Evolutionary conservation across 148 eudicot species (phyloP), one percentile per base, ranked within the genome.

Genomic region (Camellia granthamiana): DNA sequence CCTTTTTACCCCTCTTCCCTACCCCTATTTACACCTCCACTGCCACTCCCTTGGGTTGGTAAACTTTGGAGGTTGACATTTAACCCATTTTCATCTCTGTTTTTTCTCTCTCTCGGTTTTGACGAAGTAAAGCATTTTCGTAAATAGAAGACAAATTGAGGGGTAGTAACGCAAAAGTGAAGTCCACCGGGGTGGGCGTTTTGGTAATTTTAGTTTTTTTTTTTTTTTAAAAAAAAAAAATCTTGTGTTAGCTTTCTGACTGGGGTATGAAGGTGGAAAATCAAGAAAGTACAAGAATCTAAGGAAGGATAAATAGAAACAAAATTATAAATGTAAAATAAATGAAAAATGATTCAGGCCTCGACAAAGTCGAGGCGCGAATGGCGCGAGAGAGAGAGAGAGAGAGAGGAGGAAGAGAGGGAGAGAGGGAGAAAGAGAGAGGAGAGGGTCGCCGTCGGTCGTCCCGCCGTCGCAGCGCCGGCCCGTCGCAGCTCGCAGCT

Each of bases 211-310:
- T 16, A 8, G 6, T 16, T 8, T 15, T 11, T 15, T 18, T 5
- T 67, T 11, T 9, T 2, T 51, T 1, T 30, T 30, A 30, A 30
- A 30, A 1, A 30, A 1, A 30, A 30, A 7, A 67, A 13, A 67
- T 67, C 46, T 67, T 67, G 15, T 11, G 52, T 5, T 62, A 51
- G 58, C 43, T 69, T 76, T 62, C 23, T 44, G 69, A 52, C 69
- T 61, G n/a, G 68, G 15, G 66, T 58, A 63, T 3, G 64, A 74
- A 55, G 21, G 77, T 56, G 77, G 52, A 62, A 76, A 76, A 76
- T 76, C 79, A 61, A 46, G 79, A 62, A 62, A 76, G 56, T 76
- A 76, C 58, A 43, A 69, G 69, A 76, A 76, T 76, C 69, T 76
- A 76, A 11, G 78, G 38, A 30, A 30, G 1, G 38, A 30, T 30